These are phyloP conservation scores for Rosa lucieae DNA, from an alignment of 306 rosid species.

Conservation along the genomic window DNA sequence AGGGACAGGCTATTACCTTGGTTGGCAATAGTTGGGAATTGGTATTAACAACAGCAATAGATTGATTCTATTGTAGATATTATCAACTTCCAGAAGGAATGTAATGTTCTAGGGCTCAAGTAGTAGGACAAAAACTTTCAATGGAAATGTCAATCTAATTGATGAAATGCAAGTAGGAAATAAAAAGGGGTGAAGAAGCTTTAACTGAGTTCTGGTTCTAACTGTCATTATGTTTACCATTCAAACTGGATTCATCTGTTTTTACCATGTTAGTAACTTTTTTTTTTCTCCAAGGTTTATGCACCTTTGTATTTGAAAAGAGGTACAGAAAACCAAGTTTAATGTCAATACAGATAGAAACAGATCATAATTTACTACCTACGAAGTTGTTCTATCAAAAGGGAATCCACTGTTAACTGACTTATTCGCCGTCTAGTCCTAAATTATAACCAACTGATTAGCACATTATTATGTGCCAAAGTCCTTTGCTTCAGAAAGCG, in stretches of 20 bases:
- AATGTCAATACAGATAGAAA: neutral
- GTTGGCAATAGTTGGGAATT: conserved; percentile 2
- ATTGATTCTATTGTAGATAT: neutral
- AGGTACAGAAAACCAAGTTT: neutral
- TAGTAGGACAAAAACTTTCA: neutral
- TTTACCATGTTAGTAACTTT: no score
- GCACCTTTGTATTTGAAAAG: neutral
- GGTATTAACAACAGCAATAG: neutral
- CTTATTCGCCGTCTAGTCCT: neutral
- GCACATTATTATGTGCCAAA: neutral
- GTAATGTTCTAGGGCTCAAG: neutral
- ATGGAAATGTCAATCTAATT: neutral
- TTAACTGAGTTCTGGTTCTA: neutral
- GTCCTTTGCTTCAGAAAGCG: neutral
- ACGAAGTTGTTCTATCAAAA: neutral
- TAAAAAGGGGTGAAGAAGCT: neutral
- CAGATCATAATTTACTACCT: neutral
- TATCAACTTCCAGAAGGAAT: neutral
- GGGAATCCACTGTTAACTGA: neutral
- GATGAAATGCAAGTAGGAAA: neutral
- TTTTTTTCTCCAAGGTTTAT: neutral
- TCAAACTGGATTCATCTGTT: no score
- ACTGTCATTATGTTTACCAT: neutral
- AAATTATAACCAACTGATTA: neutral
- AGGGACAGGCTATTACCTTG: conserved; percentile 12